Evolutionary conservation across 345 rosid genomes (phyloP), one percentile per base, ranked within the genome.

Genomic region (Salix exigua): DNA sequence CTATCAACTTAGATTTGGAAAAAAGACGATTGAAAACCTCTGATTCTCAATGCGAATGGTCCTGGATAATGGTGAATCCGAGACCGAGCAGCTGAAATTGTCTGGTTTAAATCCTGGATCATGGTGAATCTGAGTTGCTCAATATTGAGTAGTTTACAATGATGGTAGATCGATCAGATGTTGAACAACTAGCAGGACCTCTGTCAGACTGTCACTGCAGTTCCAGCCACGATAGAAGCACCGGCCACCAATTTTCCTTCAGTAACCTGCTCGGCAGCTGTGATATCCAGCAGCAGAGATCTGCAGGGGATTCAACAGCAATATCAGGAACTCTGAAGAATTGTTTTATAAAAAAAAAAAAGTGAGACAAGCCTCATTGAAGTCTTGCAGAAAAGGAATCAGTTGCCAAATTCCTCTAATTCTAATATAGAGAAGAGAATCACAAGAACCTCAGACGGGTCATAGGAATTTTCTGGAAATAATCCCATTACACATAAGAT

Each of bases 261-360:
- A 0, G 99, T 97, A 12, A 95, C 96, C 72, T 90, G 94, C 64
- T 88, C 91, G 0, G 96, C 99, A 0, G 97, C 99, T 1, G 97
- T 95, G 31, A 65, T 91, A 91, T 58, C 97, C 97, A 12, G 98
- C 97, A n/a, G 91, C 88, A 10, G 84, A 77, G 51, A 95, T 96
- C 97, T 90, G 58, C 51, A 77, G 2, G n/a, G 5, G 40, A 61
- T 23, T 46, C 48, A 38, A 18, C 19, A 70, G 14, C 6, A 68
- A 46, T 44, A 10, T 68, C 53, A 55, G 58, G 10, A 67, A 58
- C 31, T 16, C 42, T 23, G 12, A 35, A 66, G 19, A 2, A 6
- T 19, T 17, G 16, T 31, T 33, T 8, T 18, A 33, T 13, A 13
- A 3, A 12, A 44, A 44, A 44, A 2, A 40, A 40, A 2, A 38